Evolutionary conservation across 2,329 filamentous ascomycete genomes (phyloP).

Genomic region (Paecilomyces niveus): DNA sequence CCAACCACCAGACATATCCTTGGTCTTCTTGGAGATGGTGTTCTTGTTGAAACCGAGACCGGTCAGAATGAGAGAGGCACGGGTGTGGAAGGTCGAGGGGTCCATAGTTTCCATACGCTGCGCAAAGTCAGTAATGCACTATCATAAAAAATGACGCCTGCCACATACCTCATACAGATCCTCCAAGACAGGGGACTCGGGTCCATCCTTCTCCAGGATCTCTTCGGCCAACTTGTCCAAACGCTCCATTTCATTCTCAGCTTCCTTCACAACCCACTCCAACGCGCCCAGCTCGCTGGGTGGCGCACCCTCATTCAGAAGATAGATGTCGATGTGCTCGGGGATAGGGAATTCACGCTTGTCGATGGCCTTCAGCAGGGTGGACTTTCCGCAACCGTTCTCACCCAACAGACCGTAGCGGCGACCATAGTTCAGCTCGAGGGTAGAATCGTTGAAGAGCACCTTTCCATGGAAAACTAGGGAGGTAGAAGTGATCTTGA

Average conservation of each 20-base stretch:
- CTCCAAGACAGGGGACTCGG: constrained; percentile 81
- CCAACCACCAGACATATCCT: constrained; percentile 99
- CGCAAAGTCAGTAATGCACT: constrained; percentile 14
- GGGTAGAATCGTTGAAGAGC: constrained; percentile 83
- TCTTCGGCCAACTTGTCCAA: constrained; percentile 82
- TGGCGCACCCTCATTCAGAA: constrained; percentile 93
- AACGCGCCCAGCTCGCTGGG: constrained; percentile 82
- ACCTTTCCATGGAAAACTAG: constrained; percentile 98
- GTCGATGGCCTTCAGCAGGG: constrained; percentile 90
- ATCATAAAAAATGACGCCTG: background rate
- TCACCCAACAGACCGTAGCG: constrained; percentile 93
- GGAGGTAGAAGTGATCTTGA: constrained; percentile 91
- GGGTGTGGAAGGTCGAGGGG: constrained; percentile 90
- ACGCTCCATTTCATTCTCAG: constrained; percentile 83
- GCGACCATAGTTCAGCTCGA: constrained; percentile 88
- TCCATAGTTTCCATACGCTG: constrained; percentile 99
- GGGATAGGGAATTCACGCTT: constrained; percentile 93
- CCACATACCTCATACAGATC: constrained; percentile 84
- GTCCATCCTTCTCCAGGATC: constrained; percentile 84
- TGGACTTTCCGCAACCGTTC: constrained; percentile 99
- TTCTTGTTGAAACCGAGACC: constrained; percentile 99
- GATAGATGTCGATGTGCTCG: constrained; percentile 94
- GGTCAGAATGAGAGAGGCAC: constrained; percentile 91
- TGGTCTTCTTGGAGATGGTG: constrained; percentile 98
- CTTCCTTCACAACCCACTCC: constrained; percentile 95